Base-by-base conservation (phyloP, 495 filamentous ascomycete species). In the Aspergillus bridgeri region DNA sequence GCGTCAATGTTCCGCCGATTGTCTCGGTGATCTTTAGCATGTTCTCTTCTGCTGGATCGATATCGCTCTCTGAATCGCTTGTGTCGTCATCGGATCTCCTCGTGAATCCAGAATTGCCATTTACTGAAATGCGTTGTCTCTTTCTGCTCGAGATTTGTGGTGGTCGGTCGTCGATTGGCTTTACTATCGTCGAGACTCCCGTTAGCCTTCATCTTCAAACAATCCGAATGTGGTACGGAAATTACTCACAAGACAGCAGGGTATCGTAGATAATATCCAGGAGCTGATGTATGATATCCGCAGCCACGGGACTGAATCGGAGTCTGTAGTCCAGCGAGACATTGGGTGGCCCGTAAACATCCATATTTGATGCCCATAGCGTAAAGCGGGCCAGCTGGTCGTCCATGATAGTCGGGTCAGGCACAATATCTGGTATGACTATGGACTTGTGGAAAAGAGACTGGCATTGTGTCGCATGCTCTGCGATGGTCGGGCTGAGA, bases 311-410 rank as follows among this genome's bases (percentile, higher is more conserved):
- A 64, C 65, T 67, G 58, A 55, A 71, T 61, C 66, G 27, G 53
- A 71, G 68, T 56, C 66, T 63, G 64, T 71, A 71, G 48, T 71
- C 68, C 43, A 71, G 44, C 66, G 68, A 71, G 38, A 66, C 66
- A 56, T 71, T 67, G 59, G 56, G 68, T 56, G 62, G 62, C 25
- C 68, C 68, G 51, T 59, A 69, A 19, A 71, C 68, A 54, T 71
- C 68, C 68, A 69, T 71, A 59, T 71, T 67, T 59, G 64, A 65
- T 62, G 64, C 60, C 68, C 66, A 71, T 44, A 69, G 55, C 0
- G 56, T 47, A 54, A 71, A 71, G 56, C 68, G 68, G 58, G 68
- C 64, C 61, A 64, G 56, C 64, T 71, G 64, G 29, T 71, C 68
- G 22, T 69, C 66, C 46, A 71, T 64, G 42, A 71, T 51, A 57